Evolutionary conservation across 139 green algal genomes (phyloP).

Genomic region (Picochlorum costavermella): DNA sequence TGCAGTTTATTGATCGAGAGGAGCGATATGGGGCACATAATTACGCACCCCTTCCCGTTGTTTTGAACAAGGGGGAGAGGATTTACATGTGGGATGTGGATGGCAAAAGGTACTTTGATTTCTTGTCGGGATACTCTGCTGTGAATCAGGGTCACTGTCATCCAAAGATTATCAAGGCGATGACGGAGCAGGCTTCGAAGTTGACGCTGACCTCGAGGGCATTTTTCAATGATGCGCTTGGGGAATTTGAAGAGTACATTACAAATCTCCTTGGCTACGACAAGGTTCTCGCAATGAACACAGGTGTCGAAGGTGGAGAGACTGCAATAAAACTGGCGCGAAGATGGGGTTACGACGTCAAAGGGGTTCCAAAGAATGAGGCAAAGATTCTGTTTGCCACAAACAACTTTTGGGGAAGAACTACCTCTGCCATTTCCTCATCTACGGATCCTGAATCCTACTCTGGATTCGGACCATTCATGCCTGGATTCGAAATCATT

Average conservation of each 20-base stretch:
- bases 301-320: constrained; percentile 93
- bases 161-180: constrained; percentile 86
- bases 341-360: constrained; percentile 82
- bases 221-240: constrained; percentile 95
- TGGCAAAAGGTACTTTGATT: constrained; percentile 79
- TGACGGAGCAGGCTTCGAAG: constrained; percentile 72
- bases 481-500: constrained; percentile 91
- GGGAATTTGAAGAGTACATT: constrained; percentile 90
- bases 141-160: constrained; percentile 98
- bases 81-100: constrained; percentile 80
- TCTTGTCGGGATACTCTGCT: constrained; percentile 80
- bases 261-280: constrained; percentile 86
- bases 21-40: constrained; percentile 83
- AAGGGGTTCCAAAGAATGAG: constrained; percentile 79
- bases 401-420: constrained; percentile 96
- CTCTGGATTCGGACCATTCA: constrained; percentile 77
- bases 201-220: constrained; percentile 86
- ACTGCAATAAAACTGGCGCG: constrained; percentile 93
- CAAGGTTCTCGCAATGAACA: constrained; percentile 97
- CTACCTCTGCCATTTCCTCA: constrained; percentile 81
- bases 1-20: constrained; percentile 71
- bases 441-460: constrained; percentile 70
- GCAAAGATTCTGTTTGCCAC: constrained; percentile 87
- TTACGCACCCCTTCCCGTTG: constrained; percentile 83
- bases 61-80: constrained; percentile 62